A percentile compares a stretch with the other conserved stretches of the same genome.
phyloP scores from a whole-genome alignment of 257 asterid species.

The Penstemon newberryi region DNA sequence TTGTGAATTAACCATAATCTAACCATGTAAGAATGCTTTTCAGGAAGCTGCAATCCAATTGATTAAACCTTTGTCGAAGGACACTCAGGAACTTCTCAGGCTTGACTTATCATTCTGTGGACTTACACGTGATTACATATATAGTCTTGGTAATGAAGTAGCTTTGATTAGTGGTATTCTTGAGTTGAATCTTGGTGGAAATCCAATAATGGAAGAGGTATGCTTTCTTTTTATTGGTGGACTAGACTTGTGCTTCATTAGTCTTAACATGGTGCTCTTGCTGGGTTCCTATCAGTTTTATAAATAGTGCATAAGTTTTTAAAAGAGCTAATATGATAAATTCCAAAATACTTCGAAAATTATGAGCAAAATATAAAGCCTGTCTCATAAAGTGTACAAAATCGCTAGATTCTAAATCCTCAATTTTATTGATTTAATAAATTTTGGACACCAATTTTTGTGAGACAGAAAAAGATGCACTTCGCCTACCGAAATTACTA shows the following conservation, averaged over 20 bases:
- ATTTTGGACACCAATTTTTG: no score
- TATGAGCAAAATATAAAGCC: no score
- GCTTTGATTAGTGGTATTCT: constrained; percentile 51
- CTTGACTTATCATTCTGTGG: constrained; percentile 80
- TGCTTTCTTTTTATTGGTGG: constrained; percentile 30
- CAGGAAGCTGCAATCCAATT: constrained; percentile 79
- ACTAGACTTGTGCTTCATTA: background rate
- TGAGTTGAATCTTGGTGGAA: constrained; percentile 87
- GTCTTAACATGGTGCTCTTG: constrained; percentile 14
- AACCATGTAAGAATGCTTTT: constrained; percentile 31
- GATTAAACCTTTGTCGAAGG: constrained; percentile 67
- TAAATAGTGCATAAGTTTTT: background rate
- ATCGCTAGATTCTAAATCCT: no score
- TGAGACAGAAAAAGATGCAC: no score
- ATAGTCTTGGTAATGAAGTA: constrained; percentile 52
- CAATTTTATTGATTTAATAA: no score
- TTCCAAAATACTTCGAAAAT: no score
- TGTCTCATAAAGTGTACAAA: no score
- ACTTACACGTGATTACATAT: constrained; percentile 51
- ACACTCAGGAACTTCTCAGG: constrained; percentile 63
- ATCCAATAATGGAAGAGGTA: constrained; percentile 77
- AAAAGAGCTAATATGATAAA: no score
- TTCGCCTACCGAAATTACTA: no score
- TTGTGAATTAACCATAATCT: background rate
- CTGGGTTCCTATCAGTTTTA: background rate